Base-by-base conservation (phyloP, 768 basidiomycete genomes). In the Phaeolepiota aurea region DNA sequence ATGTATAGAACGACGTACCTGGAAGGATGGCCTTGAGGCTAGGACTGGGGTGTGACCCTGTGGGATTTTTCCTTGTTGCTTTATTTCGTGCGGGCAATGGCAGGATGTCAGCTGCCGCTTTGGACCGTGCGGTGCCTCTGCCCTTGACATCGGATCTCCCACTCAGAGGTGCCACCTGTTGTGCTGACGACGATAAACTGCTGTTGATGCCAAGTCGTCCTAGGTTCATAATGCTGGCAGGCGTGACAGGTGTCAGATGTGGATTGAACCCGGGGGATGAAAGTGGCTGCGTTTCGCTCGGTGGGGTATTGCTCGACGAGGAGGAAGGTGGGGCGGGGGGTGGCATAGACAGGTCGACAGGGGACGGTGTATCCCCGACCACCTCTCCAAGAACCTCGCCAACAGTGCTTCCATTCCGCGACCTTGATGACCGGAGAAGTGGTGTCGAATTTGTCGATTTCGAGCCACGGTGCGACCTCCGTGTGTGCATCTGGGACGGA, bases 171-270 rank as follows among this genome's bases (percentile, higher is more conserved):
- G n/a, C n/a, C n/a, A n/a, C n/a, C n/a, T 31, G 28, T 31, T 9
- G 14, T 14, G 10, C 20, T 22, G 47, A 40, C 23, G 59, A 66
- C 57, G 35, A 34, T 10, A 34, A 44, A 16, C 30, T 52, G 44
- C 61, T 75, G 36, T 71, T 66, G 38, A 74, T 63, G 3, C 79
- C 76, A 2, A 83, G 57, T 25, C 74, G 63, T 2, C 82, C 80
- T 4, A 98, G 69, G 48, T 93, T 93, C 87, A 97, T 89, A 54
- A 97, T 84, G 43, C 79, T 87, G 0, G 89, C 85, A 0, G 93
- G 93, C 0, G 93, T 96, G 32, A 90, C 88, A 4, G 93, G 5
- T 14, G 25, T 10, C 10, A 20, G 20, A 3, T 22, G 18, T 12
- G 41, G 19, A n/a, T 37, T 42, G 11, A 39, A 20, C 18, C 32